phyloP scores from a whole-genome alignment of 2,329 filamentous ascomycete species.

The Mariannaea elegans region DNA sequence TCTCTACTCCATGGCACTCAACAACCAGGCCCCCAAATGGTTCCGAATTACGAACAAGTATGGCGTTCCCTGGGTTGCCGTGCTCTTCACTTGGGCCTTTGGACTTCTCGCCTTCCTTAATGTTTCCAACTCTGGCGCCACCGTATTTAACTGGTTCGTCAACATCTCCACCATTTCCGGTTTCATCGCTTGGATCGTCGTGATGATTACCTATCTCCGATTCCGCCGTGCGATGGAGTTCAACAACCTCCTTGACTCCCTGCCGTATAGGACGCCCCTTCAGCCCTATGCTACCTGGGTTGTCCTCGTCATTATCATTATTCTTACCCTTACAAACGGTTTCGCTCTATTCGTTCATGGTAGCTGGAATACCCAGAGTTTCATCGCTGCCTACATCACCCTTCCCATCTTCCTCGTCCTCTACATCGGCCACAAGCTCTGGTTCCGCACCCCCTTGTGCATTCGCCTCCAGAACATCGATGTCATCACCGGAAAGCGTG shows the following conservation, averaged over 20 bases:
- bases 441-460: conserved; percentile 29
- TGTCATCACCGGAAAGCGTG: conserved; percentile 62
- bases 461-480: conserved; percentile 22
- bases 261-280: conserved; percentile 61
- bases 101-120: conserved; percentile 76
- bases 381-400: conserved; percentile 71
- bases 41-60: conserved; percentile 68
- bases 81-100: conserved; percentile 64
- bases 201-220: conserved; percentile 66
- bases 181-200: conserved; percentile 67
- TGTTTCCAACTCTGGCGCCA: conserved; percentile 66
- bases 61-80: conserved; percentile 67
- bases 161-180: conserved; percentile 72
- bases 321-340: conserved; percentile 77
- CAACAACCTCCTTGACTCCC: conserved; percentile 56
- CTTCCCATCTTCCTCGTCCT: conserved; percentile 68
- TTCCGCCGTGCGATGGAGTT: conserved; percentile 64
- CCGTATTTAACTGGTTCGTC: conserved; percentile 69
- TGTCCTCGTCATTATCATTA: conserved; percentile 63
- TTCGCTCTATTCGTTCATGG: conserved; percentile 76
- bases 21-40: conserved; percentile 69
- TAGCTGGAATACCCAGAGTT: conserved; percentile 69
- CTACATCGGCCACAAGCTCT: conserved; percentile 63
- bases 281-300: conserved; percentile 73
- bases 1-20: conserved; percentile 73